phyloP scores from a whole-genome alignment of 2,329 filamentous ascomycete species.

The Coniochaeta sp. region DNA sequence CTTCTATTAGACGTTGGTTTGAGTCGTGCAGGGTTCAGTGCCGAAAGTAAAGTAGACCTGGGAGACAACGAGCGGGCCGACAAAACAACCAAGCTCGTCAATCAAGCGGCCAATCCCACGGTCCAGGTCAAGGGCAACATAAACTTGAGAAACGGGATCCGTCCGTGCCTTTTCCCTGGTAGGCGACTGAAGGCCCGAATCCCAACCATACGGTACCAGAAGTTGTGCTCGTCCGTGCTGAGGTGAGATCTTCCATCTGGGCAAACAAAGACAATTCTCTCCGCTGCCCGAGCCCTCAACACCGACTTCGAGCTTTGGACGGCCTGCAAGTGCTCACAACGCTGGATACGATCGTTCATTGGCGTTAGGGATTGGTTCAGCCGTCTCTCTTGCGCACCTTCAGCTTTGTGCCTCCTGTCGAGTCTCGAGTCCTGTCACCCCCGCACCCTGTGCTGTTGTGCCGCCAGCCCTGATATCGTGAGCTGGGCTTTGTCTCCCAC shows the following conservation, averaged over 20 bases:
- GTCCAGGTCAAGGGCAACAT: neutral
- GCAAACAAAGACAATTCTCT: neutral
- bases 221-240: neutral
- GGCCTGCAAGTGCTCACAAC: neutral
- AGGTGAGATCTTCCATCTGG: neutral
- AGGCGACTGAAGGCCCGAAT: neutral
- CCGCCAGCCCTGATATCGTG: neutral
- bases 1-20: neutral
- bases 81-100: neutral
- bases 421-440: neutral
- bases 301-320: neutral
- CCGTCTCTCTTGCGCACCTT: neutral
- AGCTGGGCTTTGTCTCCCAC: neutral
- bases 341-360: neutral
- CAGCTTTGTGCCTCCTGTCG: neutral
- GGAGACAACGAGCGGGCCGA: neutral
- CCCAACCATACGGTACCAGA: neutral
- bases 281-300: neutral
- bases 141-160: neutral
- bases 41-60: neutral
- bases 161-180: neutral
- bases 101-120: neutral
- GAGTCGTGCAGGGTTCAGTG: neutral
- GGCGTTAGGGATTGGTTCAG: neutral
- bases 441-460: neutral